These are phyloP conservation scores for Termitomyces sp. DNA, from an alignment of 768 basidiomycete species.

Conservation along the genomic window DNA sequence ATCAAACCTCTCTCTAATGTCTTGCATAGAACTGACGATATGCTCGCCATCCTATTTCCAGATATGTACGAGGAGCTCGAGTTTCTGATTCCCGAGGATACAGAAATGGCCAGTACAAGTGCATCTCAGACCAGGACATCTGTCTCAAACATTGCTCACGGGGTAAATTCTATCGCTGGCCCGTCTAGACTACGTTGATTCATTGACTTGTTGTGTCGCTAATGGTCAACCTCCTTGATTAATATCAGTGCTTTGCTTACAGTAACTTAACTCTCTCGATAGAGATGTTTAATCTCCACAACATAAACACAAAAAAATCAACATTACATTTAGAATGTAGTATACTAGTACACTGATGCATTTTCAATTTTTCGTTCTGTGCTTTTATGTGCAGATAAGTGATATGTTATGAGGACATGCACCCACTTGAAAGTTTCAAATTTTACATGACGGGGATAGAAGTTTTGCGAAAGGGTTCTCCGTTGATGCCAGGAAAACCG, in stretches of 20 bases:
- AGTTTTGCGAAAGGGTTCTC: neutral
- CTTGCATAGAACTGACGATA: no score
- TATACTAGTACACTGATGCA: neutral
- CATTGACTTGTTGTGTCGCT: neutral
- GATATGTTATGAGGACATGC: no score
- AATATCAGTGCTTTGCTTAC: no score
- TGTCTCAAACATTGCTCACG: neutral
- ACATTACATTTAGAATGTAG: neutral
- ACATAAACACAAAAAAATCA: neutral
- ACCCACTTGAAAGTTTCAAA: neutral
- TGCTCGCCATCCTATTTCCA: no score
- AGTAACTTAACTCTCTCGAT: no score
- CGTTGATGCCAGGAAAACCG: neutral
- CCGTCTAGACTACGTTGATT: neutral
- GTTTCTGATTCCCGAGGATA: constrained; percentile 47
- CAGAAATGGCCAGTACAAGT: constrained; percentile 2
- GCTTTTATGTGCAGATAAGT: neutral
- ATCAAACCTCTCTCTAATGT: no score
- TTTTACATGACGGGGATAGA: neutral
- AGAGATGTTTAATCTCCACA: neutral
- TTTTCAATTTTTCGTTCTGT: neutral
- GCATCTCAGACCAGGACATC: neutral
- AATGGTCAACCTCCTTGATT: no score
- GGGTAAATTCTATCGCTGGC: neutral
- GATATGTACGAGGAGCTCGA: no score